Evolutionary conservation across 2,329 filamentous ascomycete genomes (phyloP), one percentile per base, ranked within the genome.

Genomic region (Beauveria caledonica): DNA sequence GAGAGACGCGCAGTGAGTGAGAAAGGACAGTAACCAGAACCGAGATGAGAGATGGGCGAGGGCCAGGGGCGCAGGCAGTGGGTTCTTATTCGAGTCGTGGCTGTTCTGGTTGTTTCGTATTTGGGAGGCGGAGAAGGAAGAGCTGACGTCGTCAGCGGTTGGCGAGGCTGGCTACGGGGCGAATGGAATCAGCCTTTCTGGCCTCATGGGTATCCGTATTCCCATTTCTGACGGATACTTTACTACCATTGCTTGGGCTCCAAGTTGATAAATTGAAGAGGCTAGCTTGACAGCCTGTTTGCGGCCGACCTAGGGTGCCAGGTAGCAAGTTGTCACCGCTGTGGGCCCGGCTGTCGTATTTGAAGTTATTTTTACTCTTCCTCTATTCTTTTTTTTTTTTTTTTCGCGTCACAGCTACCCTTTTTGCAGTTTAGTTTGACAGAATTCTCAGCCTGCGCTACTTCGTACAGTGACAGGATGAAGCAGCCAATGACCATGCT

Each of bases 61-160:
- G 3, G n/a, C 21, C 8, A 42, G 53, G 13, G 17, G 29, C 27
- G 17, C n/a, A 21, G 23, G 46, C 8, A 40, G 46, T 58, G 56
- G 56, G 46, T 51, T 50, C 23, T 51, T 58, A 58, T 58, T 29
- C 21, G 46, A 40, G 45, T 49, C 54, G 40, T 56, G 40, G 42
- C 19, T 44, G 40, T 23, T 29, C 40, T 55, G 51, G 17, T 54
- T 13, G n/a, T 45, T 23, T 27, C 39, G 27, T 49, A 48, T 29
- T 58, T 58, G 42, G 46, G 46, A 51, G 46, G 21, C 6, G 6
- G 21, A 19, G 46, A 27, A 19, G n/a, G 19, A 10, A 15, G 33
- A 36, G 33, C 33, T 42, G 40, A 42, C 40, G 40, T 42, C 40
- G 40, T 19, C 15, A 42, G n/a, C 15, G 17, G 40, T 42, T 42